Percentiles rank a stretch among this genome's conserved stretches.
These are phyloP conservation scores for Aspergillus sp. DNA, from an alignment of 2,329 filamentous ascomycete species.

Conservation along the genomic window DNA sequence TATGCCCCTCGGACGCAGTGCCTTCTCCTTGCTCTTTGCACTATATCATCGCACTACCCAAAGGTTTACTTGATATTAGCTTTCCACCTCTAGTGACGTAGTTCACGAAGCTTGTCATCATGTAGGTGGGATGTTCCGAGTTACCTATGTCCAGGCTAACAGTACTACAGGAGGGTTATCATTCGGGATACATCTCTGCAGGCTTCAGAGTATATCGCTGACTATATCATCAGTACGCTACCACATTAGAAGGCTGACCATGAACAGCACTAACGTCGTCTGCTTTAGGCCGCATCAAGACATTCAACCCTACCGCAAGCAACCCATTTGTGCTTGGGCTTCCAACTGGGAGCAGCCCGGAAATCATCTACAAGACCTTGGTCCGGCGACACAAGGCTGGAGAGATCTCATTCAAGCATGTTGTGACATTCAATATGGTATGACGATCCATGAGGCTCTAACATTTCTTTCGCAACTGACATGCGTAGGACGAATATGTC, in stretches of 20 bases:
- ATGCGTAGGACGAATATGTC: constrained; percentile 77
- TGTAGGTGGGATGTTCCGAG: constrained; percentile 25
- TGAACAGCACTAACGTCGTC: neutral
- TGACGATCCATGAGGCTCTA: constrained; percentile 18
- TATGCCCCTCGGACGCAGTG: neutral
- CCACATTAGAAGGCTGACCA: neutral
- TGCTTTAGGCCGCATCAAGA: constrained; percentile 68
- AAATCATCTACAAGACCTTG: constrained; percentile 76
- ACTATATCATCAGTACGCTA: constrained; percentile 73
- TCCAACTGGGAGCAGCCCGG: constrained; percentile 80
- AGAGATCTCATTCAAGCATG: constrained; percentile 82
- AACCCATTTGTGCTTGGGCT: constrained; percentile 82
- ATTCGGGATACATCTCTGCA: constrained; percentile 72
- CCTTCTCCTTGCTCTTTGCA: neutral
- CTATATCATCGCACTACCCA: constrained; percentile 5
- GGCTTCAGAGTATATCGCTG: constrained; percentile 76
- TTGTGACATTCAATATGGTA: constrained; percentile 92
- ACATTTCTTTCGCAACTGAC: constrained; percentile 16
- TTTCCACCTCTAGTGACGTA: constrained; percentile 32
- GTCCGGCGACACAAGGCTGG: constrained; percentile 56
- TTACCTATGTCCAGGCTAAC: constrained; percentile 15
- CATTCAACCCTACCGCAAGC: constrained; percentile 71
- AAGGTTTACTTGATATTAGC: constrained; percentile 3
- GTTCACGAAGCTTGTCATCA: constrained; percentile 23
- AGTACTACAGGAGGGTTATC: constrained; percentile 72